phyloP scores from a whole-genome alignment of 2,329 filamentous ascomycete genomes.

The Cladosporium sp. region DNA sequence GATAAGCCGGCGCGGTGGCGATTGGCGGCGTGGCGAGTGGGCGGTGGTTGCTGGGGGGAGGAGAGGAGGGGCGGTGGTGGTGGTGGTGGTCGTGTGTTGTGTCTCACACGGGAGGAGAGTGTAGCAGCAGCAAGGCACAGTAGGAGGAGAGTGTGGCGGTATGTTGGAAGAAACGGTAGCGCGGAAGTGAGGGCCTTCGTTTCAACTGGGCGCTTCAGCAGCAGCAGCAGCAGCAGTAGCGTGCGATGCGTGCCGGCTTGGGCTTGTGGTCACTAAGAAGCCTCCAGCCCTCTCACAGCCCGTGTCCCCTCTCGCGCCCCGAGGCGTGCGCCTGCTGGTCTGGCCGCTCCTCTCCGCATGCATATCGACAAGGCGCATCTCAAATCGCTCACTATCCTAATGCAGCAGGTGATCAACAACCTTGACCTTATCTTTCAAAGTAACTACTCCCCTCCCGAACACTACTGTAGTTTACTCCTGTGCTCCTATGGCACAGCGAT shows the following conservation, averaged over 20 bases:
- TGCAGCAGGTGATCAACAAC: not conserved
- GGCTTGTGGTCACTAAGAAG: not conserved
- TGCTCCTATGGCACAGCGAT: not conserved
- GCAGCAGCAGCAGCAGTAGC: too few species aligned
- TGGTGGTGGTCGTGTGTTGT: constrained; percentile 9
- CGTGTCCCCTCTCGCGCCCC: not conserved
- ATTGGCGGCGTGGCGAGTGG: not conserved
- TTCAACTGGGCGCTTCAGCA: not conserved
- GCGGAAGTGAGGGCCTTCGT: not conserved
- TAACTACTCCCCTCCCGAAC: not conserved
- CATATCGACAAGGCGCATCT: not conserved
- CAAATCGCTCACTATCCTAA: not conserved
- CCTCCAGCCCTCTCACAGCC: not conserved
- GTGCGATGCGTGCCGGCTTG: too few species aligned
- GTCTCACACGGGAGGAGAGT: not conserved
- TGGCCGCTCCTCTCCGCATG: not conserved
- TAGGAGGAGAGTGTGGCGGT: not conserved
- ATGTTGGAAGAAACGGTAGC: not conserved
- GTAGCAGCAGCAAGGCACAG: not conserved
- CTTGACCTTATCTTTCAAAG: not conserved
- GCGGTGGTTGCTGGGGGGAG: not conserved
- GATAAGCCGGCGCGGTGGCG: constrained; percentile 7
- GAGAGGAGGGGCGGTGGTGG: not conserved
- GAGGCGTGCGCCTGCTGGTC: not conserved
- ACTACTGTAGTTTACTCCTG: not conserved